Conservation (phyloP, 768 basidiomycete genomes). For the Nidularia pulvinata region DNA sequence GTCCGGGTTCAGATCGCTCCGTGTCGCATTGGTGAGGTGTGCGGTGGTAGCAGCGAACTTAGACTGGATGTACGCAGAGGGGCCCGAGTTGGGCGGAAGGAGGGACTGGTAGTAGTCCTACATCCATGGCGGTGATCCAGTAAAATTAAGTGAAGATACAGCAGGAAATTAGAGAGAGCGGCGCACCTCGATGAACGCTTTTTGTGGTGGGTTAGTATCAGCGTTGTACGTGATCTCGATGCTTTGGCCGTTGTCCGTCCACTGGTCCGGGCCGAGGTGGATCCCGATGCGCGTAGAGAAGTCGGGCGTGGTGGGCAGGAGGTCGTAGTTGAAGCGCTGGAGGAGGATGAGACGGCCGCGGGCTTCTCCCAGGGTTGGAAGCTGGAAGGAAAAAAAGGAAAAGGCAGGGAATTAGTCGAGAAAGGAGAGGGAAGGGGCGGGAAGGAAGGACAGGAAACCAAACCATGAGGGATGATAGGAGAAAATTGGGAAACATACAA, state of each 20-base stretch:
- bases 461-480: too few relatives aligned
- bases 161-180: background rate
- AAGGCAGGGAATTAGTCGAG: conserved; percentile 1
- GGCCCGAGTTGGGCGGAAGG: conserved; percentile 27
- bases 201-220: conserved; percentile 11
- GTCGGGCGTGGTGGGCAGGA: conserved; percentile 27
- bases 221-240: conserved; percentile 44
- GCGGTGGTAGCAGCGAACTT: conserved; percentile 39
- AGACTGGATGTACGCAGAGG: conserved; percentile 34
- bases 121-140: background rate
- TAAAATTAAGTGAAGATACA: background rate
- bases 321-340: conserved; percentile 41
- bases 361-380: conserved; percentile 48
- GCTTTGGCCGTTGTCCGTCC: conserved; percentile 47
- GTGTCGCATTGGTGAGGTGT: conserved; percentile 40
- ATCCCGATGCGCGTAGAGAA: conserved; percentile 41
- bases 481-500: too few relatives aligned
- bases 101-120: conserved; percentile 42
- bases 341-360: conserved; percentile 52
- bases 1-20: conserved; percentile 26
- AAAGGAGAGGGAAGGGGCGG: too few relatives aligned
- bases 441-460: too few relatives aligned
- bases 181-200: conserved; percentile 42
- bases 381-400: conserved; percentile 15
- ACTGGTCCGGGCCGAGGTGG: conserved; percentile 35